Percentiles rank a stretch among this genome's conserved stretches.
These are phyloP conservation scores for Zizania palustris DNA, from an alignment of 202 grass and related monocot genomes.

Conservation along the genomic window DNA sequence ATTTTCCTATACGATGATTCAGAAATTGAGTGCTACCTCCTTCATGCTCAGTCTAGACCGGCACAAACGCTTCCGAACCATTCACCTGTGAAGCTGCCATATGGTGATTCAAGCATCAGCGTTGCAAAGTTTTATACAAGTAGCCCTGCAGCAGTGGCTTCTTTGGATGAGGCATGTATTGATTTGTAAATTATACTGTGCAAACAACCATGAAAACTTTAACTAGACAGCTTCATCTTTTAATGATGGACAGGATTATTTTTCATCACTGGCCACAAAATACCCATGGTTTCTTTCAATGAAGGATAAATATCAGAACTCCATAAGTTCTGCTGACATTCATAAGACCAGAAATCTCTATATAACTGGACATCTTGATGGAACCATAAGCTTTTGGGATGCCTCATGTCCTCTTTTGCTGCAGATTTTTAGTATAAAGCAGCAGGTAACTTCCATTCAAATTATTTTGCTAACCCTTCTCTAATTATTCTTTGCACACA, in stretches of 20 bases:
- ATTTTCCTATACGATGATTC: constrained; percentile 88
- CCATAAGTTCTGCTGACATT: constrained; percentile 53
- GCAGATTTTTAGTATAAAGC: constrained; percentile 74
- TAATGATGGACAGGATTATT: constrained; percentile 55
- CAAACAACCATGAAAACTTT: constrained; percentile 38
- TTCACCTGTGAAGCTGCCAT: constrained; percentile 67
- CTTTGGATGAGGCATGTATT: constrained; percentile 66
- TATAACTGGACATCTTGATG: constrained; percentile 89
- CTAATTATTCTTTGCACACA: constrained; percentile 31
- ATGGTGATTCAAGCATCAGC: constrained; percentile 71
- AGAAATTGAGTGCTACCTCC: constrained; percentile 76
- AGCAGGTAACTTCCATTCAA: constrained; percentile 60
- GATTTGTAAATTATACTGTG: constrained; percentile 41
- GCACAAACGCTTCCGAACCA: constrained; percentile 67
- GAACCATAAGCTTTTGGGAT: constrained; percentile 95
- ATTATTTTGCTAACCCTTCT: constrained; percentile 26
- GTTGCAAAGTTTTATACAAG: constrained; percentile 66
- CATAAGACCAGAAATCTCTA: constrained; percentile 74
- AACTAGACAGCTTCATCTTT: constrained; percentile 34
- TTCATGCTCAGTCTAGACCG: constrained; percentile 80
- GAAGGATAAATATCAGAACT: constrained; percentile 70
- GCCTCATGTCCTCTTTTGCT: constrained; percentile 79
- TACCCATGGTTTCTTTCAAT: constrained; percentile 71
- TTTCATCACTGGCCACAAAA: constrained; percentile 60
- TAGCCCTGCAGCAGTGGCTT: constrained; percentile 46